Conservation (phyloP, 176 grass and related monocot species). For the Poa annua region DNA sequence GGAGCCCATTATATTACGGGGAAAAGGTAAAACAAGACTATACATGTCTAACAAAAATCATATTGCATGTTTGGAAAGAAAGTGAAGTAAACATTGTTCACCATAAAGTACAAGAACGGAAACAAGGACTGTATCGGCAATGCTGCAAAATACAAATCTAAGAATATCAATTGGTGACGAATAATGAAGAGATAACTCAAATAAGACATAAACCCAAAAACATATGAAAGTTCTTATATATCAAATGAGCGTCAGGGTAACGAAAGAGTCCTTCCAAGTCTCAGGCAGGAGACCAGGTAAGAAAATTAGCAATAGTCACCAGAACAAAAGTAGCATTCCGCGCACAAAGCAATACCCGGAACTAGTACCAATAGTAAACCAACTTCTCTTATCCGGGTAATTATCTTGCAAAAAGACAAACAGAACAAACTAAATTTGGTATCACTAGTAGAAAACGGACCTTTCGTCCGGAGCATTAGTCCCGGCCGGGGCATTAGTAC, state of each 20-base stretch:
- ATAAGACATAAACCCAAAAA: not conserved
- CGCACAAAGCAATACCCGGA: not conserved
- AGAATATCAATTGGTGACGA: constrained; percentile 18
- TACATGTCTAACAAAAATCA: no score
- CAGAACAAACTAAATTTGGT: not conserved
- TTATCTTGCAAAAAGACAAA: not conserved
- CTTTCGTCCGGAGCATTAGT: no score
- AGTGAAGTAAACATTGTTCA: constrained; percentile 30
- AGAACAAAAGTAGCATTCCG: not conserved
- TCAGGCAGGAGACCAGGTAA: not conserved
- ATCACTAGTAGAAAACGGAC: no score
- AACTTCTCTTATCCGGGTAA: not conserved
- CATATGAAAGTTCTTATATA: not conserved
- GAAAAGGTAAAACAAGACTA: no score
- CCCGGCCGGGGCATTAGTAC: no score
- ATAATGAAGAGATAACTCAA: not conserved
- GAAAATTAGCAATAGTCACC: not conserved
- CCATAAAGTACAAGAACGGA: constrained; percentile 78
- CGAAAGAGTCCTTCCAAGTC: not conserved
- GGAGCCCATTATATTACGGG: no score
- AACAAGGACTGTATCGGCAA: constrained; percentile 57
- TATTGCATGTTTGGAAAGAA: not conserved
- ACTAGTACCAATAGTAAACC: not conserved
- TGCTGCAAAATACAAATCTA: constrained; percentile 45
- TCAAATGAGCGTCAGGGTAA: not conserved